Base-by-base conservation (phyloP, 371 early-diverging fungal species). In the Cokeromyces recurvatus region DNA sequence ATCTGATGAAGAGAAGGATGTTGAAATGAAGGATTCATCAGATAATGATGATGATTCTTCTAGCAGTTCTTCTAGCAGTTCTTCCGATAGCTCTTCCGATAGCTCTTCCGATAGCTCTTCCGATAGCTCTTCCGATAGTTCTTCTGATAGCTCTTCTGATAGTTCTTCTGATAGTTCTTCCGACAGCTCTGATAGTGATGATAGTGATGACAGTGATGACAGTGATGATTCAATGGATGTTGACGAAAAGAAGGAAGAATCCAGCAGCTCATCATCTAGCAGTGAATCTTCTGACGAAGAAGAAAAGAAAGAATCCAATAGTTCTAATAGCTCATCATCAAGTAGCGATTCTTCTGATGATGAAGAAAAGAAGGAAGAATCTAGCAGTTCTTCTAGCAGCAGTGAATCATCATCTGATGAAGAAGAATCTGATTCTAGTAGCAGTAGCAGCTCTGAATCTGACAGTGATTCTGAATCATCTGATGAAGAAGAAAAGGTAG, bases 391-490 rank as follows among this genome's bases (percentile, higher is more conserved):
- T 5, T 57, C n/a, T n/a, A 58, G n/a, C 7, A 17, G 43, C 52
- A 31, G n/a, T n/a, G n/a, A n/a, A n/a, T 46, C 37, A 14, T 46
- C 46, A 37, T 14, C 22, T 37, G 38, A 46, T 8, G 46, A 46
- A 16, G 38, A 37, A 7, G 15, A n/a, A 1, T 7, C 15, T 5
- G 37, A 37, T 8, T 54, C 64, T 10, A 10, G 22, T 10, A 39
- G 9, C 7, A 7, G 35, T 20, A 14, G 27, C 8, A 16, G 24
- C 35, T 2, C 24, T 35, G 12, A 38, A 32, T 55, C 53, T 43
- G 50, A 48, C 10, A 50, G 57, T 23, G 59, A 53, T 32, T 40
- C 59, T 32, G 55, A 57, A 51, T 42, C 43, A 12, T 31, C 55
- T 37, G 41, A 32, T 19, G 46, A 46, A 19, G 57, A 50, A 11